Evolutionary conservation across 495 filamentous ascomycete genomes (phyloP).

Genomic region (Daldinia caldariorum): DNA sequence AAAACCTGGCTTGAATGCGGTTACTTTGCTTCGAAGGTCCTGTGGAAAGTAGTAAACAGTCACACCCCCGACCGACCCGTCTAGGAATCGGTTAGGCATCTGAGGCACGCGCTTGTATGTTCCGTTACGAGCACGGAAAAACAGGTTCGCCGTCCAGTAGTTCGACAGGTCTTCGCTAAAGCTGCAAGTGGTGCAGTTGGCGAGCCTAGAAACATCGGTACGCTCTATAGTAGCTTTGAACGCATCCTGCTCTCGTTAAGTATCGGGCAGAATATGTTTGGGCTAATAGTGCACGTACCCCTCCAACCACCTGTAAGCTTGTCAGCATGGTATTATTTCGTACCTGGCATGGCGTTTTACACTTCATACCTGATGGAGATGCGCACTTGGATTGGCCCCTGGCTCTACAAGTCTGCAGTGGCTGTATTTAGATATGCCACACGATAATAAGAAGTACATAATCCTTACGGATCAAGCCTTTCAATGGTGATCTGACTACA

Average conservation of each 20-base stretch:
- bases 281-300: neutral
- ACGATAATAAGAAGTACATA: neutral
- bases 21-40: slow-evolving; percentile 46
- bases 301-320: neutral
- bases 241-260: slow-evolving; percentile 33
- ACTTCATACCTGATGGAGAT: slow-evolving; percentile 2
- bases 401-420: slow-evolving; percentile 11
- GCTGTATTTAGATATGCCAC: neutral
- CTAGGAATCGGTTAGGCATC: slow-evolving; percentile 50
- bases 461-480: slow-evolving; percentile 41
- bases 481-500: slow-evolving; percentile 47
- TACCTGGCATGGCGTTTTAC: neutral
- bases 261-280: neutral
- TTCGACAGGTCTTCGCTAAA: slow-evolving; percentile 51
- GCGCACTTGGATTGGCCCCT: neutral
- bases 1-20: slow-evolving; percentile 47
- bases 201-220: slow-evolving; percentile 34
- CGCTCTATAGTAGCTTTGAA: slow-evolving; percentile 48
- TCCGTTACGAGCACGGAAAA: slow-evolving; percentile 53
- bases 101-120: slow-evolving; percentile 52
- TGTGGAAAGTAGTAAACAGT: slow-evolving; percentile 57
- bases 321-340: neutral
- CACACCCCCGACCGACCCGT: slow-evolving; percentile 49
- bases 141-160: slow-evolving; percentile 56
- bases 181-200: slow-evolving; percentile 48